phyloP scores from a whole-genome alignment of 768 basidiomycete genomes.

The Kwoniella heveanensis region DNA sequence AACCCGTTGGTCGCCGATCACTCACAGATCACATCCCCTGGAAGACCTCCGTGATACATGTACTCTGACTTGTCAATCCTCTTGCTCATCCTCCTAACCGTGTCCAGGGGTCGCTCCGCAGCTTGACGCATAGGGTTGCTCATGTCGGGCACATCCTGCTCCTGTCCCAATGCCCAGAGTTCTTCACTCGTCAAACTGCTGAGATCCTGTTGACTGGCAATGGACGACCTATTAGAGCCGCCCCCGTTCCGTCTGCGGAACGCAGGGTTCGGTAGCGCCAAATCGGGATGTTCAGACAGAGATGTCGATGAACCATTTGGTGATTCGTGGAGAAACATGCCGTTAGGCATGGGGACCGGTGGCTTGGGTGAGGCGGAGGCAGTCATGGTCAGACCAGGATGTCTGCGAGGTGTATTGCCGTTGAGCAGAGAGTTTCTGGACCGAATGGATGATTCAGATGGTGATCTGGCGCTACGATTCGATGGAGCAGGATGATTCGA shows the following conservation, averaged over 20 bases:
- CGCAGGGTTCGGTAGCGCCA: constrained; percentile 45
- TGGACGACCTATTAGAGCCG: constrained; percentile 36
- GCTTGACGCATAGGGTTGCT: constrained; percentile 48
- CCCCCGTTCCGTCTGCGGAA: constrained; percentile 30
- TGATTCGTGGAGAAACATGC: constrained; percentile 42
- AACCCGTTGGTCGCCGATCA: too few relatives aligned
- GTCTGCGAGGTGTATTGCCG: constrained; percentile 14
- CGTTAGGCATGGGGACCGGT: constrained; percentile 16
- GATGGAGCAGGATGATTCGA: constrained; percentile 2
- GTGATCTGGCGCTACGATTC: constrained; percentile 11
- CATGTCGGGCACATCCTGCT: constrained; percentile 41
- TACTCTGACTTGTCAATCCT: constrained; percentile 13
- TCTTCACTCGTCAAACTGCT: constrained; percentile 43
- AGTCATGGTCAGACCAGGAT: constrained; percentile 27
- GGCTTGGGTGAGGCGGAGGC: constrained; percentile 9
- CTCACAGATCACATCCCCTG: constrained; percentile 51
- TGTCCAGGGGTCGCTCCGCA: constrained; percentile 52
- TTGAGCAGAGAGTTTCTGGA: constrained; percentile 10
- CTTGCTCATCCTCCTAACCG: constrained; percentile 45
- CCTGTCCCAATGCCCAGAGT: constrained; percentile 38
- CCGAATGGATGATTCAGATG: constrained; percentile 19
- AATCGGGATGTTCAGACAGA: constrained; percentile 24
- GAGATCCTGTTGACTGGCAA: constrained; percentile 33
- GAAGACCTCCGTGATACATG: constrained; percentile 25
- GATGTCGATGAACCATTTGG: constrained; percentile 34